These are phyloP conservation scores for Flaveria sonorensis DNA, from an alignment of 129 eudicot species.

Conservation along the genomic window DNA sequence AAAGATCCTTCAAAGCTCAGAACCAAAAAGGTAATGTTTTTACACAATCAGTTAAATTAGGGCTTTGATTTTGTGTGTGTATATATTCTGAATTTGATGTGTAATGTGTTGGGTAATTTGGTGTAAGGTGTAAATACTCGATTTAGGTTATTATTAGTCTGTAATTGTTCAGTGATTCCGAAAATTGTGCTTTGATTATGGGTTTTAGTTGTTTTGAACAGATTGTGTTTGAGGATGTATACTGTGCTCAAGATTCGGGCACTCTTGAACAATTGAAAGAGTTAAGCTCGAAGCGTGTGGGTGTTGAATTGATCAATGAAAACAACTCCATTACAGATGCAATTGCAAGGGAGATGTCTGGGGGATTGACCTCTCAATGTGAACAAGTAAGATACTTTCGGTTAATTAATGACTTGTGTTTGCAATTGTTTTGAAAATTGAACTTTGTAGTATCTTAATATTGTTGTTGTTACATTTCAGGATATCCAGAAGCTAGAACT, in stretches of 20 bases:
- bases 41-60: not conserved
- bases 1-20: conserved; percentile 51
- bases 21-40: conserved; percentile 56
- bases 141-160: not conserved
- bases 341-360: conserved; percentile 81
- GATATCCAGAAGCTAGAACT: conserved; percentile 62
- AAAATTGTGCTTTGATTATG: not conserved
- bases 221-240: conserved; percentile 64
- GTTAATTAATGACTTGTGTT: not conserved
- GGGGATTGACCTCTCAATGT: conserved; percentile 65
- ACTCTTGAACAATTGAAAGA: conserved; percentile 77
- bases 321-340: conserved; percentile 64
- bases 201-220: conserved; percentile 23
- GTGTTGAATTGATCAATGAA: conserved; percentile 56
- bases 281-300: conserved; percentile 65
- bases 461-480: conserved; percentile 36
- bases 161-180: not conserved
- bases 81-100: not conserved
- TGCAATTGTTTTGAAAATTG: not conserved
- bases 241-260: conserved; percentile 54
- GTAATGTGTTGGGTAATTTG: not conserved
- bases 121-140: not conserved
- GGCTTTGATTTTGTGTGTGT: not conserved
- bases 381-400: conserved; percentile 53
- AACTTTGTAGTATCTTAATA: not conserved